phyloP scores from a whole-genome alignment of 2,329 filamentous ascomycete genomes.

The Nectriaceae sp. region DNA sequence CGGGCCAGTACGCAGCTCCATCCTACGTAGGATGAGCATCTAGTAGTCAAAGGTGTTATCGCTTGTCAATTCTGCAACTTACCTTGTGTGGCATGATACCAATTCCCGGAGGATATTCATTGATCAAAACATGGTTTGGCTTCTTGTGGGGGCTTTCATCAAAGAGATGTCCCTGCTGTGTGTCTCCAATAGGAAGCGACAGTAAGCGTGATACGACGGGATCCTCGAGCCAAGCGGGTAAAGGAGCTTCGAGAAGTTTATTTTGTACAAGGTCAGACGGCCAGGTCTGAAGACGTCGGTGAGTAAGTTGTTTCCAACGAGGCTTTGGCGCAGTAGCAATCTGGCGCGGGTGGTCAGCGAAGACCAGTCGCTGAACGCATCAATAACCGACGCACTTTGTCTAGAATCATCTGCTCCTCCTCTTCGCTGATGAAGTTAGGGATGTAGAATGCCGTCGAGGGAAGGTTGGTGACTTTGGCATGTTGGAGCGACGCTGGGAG shows the following conservation, averaged over 20 bases:
- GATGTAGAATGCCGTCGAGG: constrained; percentile 77
- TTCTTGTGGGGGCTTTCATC: constrained; percentile 67
- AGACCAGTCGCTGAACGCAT: background rate
- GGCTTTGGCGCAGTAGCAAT: constrained; percentile 68
- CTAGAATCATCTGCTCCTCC: constrained; percentile 71
- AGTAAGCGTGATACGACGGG: constrained; percentile 67
- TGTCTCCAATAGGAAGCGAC: constrained; percentile 45
- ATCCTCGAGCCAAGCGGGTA: constrained; percentile 74
- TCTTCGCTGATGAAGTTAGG: constrained; percentile 77
- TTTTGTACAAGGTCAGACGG: constrained; percentile 81
- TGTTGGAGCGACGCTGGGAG: constrained; percentile 54
- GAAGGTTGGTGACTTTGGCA: constrained; percentile 56
- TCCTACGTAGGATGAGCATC: constrained; percentile 55
- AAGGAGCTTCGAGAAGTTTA: constrained; percentile 70
- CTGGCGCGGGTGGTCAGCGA: constrained; percentile 33
- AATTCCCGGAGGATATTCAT: constrained; percentile 84
- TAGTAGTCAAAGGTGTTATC: constrained; percentile 6
- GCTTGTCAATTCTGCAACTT: constrained; percentile 53
- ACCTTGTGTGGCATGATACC: constrained; percentile 96
- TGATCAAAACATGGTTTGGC: constrained; percentile 91
- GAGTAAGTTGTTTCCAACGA: constrained; percentile 85
- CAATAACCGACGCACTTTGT: constrained; percentile 58
- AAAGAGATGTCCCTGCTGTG: constrained; percentile 48
- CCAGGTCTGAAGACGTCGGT: constrained; percentile 87
- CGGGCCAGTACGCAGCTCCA: constrained; percentile 80